phyloP scores from a whole-genome alignment of 1,139 yeast species.

The Geotrichum siamense region DNA sequence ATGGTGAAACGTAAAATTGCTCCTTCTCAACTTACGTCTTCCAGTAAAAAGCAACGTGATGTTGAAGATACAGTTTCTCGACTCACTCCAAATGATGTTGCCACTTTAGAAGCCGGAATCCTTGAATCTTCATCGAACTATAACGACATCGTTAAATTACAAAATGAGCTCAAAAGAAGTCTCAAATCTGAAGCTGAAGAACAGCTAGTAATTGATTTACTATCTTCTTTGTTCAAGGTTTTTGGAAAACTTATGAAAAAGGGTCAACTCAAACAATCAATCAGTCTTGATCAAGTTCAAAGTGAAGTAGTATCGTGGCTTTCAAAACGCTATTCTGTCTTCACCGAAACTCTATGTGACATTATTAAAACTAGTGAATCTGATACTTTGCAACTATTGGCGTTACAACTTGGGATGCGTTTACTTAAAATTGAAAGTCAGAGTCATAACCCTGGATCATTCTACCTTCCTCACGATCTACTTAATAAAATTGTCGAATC shows the following conservation, averaged over 20 bases:
- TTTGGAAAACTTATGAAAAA: slow-evolving; percentile 51
- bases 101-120: slow-evolving; percentile 24
- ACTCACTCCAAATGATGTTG: slow-evolving; percentile 9
- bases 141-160: slow-evolving; percentile 46
- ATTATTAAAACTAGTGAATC: slow-evolving; percentile 32
- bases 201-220: slow-evolving; percentile 30
- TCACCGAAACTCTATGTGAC: slow-evolving; percentile 42
- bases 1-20: background rate
- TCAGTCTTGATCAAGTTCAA: slow-evolving; percentile 36
- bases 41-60: slow-evolving; percentile 11
- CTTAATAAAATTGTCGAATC: slow-evolving; percentile 51
- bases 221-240: slow-evolving; percentile 47
- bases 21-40: too few relatives aligned
- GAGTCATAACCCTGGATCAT: slow-evolving; percentile 45
- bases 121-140: slow-evolving; percentile 41
- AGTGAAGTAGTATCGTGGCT: slow-evolving; percentile 47
- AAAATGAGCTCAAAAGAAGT: slow-evolving; percentile 36
- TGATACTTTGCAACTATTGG: slow-evolving; percentile 51
- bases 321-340: slow-evolving; percentile 50
- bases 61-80: background rate
- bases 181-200: slow-evolving; percentile 24
- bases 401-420: slow-evolving; percentile 56
- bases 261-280: slow-evolving; percentile 39
- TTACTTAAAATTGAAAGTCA: slow-evolving; percentile 54
- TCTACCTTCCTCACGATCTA: slow-evolving; percentile 57